Conservation (phyloP, 495 filamentous ascomycete species). For the Trichodelitschia bisporula region DNA sequence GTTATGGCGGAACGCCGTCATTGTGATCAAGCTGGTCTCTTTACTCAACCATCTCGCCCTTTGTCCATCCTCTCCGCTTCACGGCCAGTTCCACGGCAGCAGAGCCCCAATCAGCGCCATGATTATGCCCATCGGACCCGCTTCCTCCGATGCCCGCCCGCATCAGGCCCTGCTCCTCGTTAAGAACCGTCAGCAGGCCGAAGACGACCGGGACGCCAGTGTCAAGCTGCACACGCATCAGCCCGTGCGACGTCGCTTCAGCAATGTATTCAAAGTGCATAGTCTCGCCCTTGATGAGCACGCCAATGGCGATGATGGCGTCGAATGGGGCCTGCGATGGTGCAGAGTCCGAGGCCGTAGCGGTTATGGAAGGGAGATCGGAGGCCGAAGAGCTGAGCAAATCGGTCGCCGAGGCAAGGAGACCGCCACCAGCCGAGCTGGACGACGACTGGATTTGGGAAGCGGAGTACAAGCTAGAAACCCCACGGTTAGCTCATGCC, state of each 20-base stretch:
- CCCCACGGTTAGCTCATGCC: constrained; percentile 2
- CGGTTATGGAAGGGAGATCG: constrained; percentile 34
- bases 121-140: constrained; percentile 21
- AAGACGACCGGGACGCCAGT: constrained; percentile 74
- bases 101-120: constrained; percentile 20
- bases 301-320: constrained; percentile 83
- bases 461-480: constrained; percentile 48
- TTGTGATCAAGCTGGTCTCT: too few species aligned
- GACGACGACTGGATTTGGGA: constrained; percentile 57
- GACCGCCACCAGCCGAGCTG: constrained; percentile 25
- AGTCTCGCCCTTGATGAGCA: constrained; percentile 91
- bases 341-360: constrained; percentile 9
- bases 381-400: constrained; percentile 44
- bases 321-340: constrained; percentile 44
- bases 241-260: constrained; percentile 66
- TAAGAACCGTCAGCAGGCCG: constrained; percentile 73
- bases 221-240: constrained; percentile 88
- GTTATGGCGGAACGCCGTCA: too few species aligned
- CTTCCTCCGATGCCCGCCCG: constrained; percentile 58
- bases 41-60: constrained; percentile 29
- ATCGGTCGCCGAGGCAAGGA: constrained; percentile 46
- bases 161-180: constrained; percentile 62
- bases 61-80: constrained; percentile 41
- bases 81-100: constrained; percentile 50
- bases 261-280: constrained; percentile 98